These are phyloP conservation scores for Xylaria venustula DNA, from an alignment of 495 filamentous ascomycete species.

Conservation along the genomic window DNA sequence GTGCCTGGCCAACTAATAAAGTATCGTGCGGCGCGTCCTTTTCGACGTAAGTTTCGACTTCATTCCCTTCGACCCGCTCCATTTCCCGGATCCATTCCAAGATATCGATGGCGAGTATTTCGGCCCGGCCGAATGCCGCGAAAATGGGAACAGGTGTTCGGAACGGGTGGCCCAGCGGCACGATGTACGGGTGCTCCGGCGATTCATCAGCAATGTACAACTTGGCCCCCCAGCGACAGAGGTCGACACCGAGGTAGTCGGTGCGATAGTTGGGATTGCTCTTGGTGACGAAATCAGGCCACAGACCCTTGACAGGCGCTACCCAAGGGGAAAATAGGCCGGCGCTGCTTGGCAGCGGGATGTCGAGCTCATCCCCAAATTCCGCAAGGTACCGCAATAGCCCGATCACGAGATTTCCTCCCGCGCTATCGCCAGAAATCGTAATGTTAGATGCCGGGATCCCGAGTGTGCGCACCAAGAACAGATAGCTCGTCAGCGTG, in stretches of 20 bases:
- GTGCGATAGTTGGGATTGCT: slow-evolving; percentile 16
- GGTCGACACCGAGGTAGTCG: slow-evolving; percentile 10
- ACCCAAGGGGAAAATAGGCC: slow-evolving; percentile 3
- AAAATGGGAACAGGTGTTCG: slow-evolving; percentile 10
- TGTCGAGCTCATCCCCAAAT: not conserved
- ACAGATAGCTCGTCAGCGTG: slow-evolving; percentile 39
- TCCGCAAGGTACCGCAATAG: slow-evolving; percentile 39
- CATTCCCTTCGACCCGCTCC: slow-evolving; percentile 10
- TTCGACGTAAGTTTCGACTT: slow-evolving; percentile 10
- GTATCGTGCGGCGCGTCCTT: slow-evolving; percentile 15
- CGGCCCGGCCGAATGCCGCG: slow-evolving; percentile 5
- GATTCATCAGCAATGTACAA: slow-evolving; percentile 2
- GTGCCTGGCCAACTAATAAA: not conserved
- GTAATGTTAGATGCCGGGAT: slow-evolving; percentile 28
- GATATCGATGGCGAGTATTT: slow-evolving; percentile 8
- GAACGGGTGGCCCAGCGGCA: slow-evolving; percentile 11
- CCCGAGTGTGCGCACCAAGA: slow-evolving; percentile 34
- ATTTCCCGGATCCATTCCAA: slow-evolving; percentile 10
- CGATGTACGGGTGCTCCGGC: slow-evolving; percentile 12
- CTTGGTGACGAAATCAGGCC: slow-evolving; percentile 4
- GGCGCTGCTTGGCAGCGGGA: slow-evolving; percentile 8
- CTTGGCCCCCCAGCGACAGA: slow-evolving; percentile 9
- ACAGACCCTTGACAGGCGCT: not conserved
- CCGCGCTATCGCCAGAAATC: slow-evolving; percentile 29
- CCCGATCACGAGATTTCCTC: slow-evolving; percentile 30